Evolutionary conservation across 2,329 filamentous ascomycete species (phyloP), one percentile per base, ranked within the genome.

Genomic region (Phoma herbarum): DNA sequence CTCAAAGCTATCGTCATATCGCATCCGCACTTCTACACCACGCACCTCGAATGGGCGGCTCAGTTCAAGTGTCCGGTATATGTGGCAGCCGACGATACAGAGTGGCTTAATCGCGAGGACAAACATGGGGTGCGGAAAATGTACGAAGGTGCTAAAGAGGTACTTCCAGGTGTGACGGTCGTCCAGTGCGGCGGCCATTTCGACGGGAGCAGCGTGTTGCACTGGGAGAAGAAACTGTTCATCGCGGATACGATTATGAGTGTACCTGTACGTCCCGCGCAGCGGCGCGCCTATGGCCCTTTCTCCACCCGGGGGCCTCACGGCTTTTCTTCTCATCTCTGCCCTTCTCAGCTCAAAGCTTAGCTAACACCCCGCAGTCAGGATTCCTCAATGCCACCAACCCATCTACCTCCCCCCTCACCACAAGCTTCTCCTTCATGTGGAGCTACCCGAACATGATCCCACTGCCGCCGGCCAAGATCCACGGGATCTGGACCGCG

Each of bases 21-120:
- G 11, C 90, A 96, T 76, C 92, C 92, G 51, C 92, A 96, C 73
- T 96, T 91, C 77, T 95, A 91, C 77, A 88, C 87, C 14, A 90
- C 90, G 3, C 89, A 92, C 73, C 75, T 90, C 0, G 85, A 89
- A 64, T 96, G 92, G 91, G 88, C 89, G 0, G 72, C 80, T 43
- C 82, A 83, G 0, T 94, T 95, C 65, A 28, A 77, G 4, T 93
- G 90, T 66, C 87, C 87, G 0, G 86, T 95, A 0, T 93, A 90
- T 68, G 70, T 92, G 1, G 82, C 88, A 0, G 75, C 75, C 6
- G 88, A 90, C 57, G 92, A 96, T 74, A 75, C 77, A 53, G 69
- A 79, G 63, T 95, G 91, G 91, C 73, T 88, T 11, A 85, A 79
- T 55, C 77, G 83, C 2, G 64, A 71, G 9, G 81, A 84, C 61